These are phyloP conservation scores for Claviceps sp. DNA, from an alignment of 2,329 filamentous ascomycete genomes.

Conservation along the genomic window DNA sequence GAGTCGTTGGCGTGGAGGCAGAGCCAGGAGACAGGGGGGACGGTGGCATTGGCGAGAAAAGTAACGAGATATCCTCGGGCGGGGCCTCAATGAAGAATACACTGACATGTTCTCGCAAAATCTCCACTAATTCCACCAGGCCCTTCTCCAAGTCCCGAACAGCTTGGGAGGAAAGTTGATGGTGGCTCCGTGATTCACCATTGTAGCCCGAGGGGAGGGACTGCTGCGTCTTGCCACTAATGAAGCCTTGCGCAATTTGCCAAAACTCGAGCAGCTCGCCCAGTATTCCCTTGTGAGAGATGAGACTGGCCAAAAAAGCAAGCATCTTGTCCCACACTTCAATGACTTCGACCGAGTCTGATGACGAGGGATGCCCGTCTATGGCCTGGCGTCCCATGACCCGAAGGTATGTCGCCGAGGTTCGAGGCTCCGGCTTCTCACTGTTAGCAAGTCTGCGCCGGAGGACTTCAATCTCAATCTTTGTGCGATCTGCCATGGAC, in stretches of 20 bases:
- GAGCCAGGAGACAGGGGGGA: slow-evolving; percentile 44
- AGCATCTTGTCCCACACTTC: slow-evolving; percentile 89
- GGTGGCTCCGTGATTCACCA: slow-evolving; percentile 67
- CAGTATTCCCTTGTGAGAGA: slow-evolving; percentile 69
- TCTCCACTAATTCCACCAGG: slow-evolving; percentile 66
- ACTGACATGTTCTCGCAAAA: slow-evolving; percentile 67
- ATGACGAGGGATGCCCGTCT: slow-evolving; percentile 44
- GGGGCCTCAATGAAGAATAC: slow-evolving; percentile 80
- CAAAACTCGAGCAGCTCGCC: slow-evolving; percentile 89
- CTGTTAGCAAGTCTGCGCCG: slow-evolving; percentile 64
- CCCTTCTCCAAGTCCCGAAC: slow-evolving; percentile 62
- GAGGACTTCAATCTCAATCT: slow-evolving; percentile 83
- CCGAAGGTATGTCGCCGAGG: slow-evolving; percentile 63
- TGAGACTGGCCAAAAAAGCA: slow-evolving; percentile 55
- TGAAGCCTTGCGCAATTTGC: slow-evolving; percentile 82
- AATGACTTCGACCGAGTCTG: slow-evolving; percentile 70
- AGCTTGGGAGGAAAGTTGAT: slow-evolving; percentile 61
- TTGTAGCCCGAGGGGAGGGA: slow-evolving; percentile 69
- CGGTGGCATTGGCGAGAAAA: slow-evolving; percentile 67
- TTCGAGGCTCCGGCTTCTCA: slow-evolving; percentile 56
- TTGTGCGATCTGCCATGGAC: slow-evolving; percentile 67
- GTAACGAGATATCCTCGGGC: slow-evolving; percentile 75
- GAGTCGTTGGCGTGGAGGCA: slow-evolving; percentile 39
- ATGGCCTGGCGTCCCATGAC: slow-evolving; percentile 55
- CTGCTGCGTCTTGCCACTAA: slow-evolving; percentile 72